These are phyloP conservation scores for Akanthomyces lecanii DNA, from an alignment of 2,329 filamentous ascomycete species.

Conservation along the genomic window DNA sequence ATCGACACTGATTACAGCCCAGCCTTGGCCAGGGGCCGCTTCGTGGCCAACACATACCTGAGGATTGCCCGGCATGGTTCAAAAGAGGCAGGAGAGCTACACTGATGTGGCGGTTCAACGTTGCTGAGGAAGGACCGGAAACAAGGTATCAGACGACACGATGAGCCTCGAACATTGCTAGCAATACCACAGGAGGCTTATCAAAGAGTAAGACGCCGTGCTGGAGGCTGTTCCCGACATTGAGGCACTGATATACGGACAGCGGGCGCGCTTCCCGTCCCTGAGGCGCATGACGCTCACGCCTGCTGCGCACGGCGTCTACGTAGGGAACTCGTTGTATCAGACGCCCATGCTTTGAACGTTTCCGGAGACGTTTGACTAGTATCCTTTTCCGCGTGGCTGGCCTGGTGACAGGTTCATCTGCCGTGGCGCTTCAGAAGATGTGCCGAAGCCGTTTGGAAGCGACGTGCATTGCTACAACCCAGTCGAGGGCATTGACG, in stretches of 20 bases:
- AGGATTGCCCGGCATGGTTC: background rate
- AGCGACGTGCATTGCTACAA: background rate
- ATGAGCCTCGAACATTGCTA: background rate
- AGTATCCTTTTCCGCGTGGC: background rate
- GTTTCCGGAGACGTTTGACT: background rate
- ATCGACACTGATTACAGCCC: background rate
- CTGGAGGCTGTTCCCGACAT: background rate
- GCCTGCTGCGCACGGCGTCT: background rate
- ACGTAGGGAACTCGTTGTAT: background rate
- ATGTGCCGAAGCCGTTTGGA: background rate
- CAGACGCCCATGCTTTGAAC: background rate
- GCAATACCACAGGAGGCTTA: background rate
- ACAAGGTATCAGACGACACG: background rate
- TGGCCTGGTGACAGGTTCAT: background rate
- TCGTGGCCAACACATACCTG: background rate
- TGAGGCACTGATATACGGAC: constrained; percentile 3
- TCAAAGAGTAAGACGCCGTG: background rate
- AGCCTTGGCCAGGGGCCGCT: background rate
- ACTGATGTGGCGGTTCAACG: background rate
- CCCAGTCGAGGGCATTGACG: background rate
- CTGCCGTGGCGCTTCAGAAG: background rate
- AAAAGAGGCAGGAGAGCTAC: background rate
- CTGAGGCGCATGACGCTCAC: background rate
- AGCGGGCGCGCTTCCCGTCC: background rate
- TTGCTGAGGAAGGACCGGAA: background rate